phyloP scores from a whole-genome alignment of 1,139 yeast species.

The Pichia sp. region DNA sequence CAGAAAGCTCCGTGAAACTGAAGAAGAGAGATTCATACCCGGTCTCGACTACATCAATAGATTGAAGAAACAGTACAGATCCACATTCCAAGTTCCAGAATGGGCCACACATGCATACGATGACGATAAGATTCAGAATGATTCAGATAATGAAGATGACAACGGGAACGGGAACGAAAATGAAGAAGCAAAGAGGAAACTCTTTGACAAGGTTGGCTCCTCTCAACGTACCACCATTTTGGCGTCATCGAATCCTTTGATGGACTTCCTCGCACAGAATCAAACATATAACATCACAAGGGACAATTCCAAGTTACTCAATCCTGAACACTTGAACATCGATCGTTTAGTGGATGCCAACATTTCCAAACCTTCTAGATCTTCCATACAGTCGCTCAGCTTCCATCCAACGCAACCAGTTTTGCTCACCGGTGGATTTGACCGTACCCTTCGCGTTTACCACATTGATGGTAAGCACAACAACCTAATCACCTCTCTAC shows the following conservation, averaged over 20 bases:
- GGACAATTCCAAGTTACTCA: constrained; percentile 47
- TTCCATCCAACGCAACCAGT: constrained; percentile 87
- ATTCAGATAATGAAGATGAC: constrained; percentile 22
- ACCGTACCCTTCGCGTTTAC: constrained; percentile 76
- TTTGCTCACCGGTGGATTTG: constrained; percentile 86
- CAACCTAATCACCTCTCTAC: constrained; percentile 73
- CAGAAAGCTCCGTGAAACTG: constrained; percentile 63
- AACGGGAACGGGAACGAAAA: constrained; percentile 24
- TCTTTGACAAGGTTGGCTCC: constrained; percentile 31
- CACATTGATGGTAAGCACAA: constrained; percentile 90
- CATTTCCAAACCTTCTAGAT: constrained; percentile 53
- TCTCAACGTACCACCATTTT: constrained; percentile 25
- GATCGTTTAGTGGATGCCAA: constrained; percentile 83
- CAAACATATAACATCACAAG: constrained; percentile 45
- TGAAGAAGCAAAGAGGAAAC: constrained; percentile 25
- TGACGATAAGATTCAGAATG: constrained; percentile 24
- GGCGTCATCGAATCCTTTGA: constrained; percentile 49
- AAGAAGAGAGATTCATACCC: constrained; percentile 48
- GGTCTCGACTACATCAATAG: constrained; percentile 69
- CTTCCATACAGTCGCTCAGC: constrained; percentile 75
- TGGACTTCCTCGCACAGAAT: constrained; percentile 52
- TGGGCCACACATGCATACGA: constrained; percentile 55
- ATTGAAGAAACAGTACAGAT: constrained; percentile 77
- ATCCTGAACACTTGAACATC: constrained; percentile 63
- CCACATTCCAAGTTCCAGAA: constrained; percentile 77